Conservation (phyloP, 108 stramenopile species). For the Nannochloropsis gaditana region DNA sequence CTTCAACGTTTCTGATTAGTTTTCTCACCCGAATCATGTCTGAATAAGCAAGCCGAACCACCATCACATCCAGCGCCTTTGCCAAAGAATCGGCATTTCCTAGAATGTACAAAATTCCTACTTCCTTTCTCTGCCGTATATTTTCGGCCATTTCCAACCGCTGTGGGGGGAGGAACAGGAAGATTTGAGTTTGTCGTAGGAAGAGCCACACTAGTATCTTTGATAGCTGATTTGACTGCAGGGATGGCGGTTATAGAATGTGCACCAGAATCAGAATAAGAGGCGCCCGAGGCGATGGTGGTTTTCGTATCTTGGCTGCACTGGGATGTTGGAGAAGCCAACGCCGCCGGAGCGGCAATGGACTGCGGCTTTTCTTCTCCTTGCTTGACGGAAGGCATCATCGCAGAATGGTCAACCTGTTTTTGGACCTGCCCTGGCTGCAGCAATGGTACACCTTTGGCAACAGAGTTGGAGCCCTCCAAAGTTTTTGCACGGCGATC, state of each 20-base stretch:
- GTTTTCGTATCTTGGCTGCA: slow-evolving; percentile 8
- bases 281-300: not conserved
- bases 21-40: not conserved
- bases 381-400: not conserved
- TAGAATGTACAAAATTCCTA: not conserved
- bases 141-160: not conserved
- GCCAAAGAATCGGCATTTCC: not conserved
- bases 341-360: not conserved
- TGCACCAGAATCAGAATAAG: not conserved
- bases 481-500: too few relatives aligned
- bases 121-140: not conserved
- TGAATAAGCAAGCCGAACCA: not conserved
- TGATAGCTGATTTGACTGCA: not conserved
- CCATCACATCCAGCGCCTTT: slow-evolving; percentile 7
- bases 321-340: slow-evolving; percentile 4
- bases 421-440: not conserved
- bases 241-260: not conserved
- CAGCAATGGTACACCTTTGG: too few relatives aligned
- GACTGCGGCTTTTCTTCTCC: not conserved
- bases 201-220: not conserved
- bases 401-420: not conserved
- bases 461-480: too few relatives aligned
- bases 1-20: too few relatives aligned
- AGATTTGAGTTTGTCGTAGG: not conserved
- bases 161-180: not conserved